phyloP scores from a whole-genome alignment of 139 green algal genomes.

The Ulvella scutata region DNA sequence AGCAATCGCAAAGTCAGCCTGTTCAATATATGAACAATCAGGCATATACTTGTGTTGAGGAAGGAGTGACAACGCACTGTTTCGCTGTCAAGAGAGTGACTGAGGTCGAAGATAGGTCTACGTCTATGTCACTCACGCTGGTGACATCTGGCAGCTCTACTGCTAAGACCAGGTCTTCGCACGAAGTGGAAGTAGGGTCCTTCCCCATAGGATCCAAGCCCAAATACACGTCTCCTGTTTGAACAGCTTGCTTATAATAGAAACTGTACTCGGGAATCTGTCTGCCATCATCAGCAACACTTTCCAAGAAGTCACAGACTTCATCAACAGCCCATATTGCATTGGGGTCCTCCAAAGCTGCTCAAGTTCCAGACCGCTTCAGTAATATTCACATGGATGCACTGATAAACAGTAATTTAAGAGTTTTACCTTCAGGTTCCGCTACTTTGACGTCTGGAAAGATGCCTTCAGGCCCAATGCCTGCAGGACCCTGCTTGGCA shows the following conservation, averaged over 20 bases:
- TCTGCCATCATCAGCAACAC: conserved; percentile 30
- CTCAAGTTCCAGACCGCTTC: neutral
- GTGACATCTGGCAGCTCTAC: conserved; percentile 29
- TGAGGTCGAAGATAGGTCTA: neutral
- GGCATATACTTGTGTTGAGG: neutral
- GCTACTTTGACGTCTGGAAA: conserved; percentile 26
- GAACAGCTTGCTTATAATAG: conserved; percentile 55
- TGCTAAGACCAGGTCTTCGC: conserved; percentile 42
- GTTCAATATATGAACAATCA: conserved; percentile 25
- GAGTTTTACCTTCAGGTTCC: conserved; percentile 16
- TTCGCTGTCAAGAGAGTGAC: neutral
- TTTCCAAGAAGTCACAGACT: conserved; percentile 22
- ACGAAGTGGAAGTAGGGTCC: conserved; percentile 34
- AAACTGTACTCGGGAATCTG: conserved; percentile 35
- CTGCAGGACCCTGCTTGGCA: conserved; percentile 5
- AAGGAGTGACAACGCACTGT: neutral
- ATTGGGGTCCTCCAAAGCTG: conserved; percentile 26
- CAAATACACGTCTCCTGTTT: conserved; percentile 45
- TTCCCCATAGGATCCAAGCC: conserved; percentile 39
- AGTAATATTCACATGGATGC: neutral
- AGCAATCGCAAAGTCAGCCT: neutral
- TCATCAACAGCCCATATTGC: conserved; percentile 35
- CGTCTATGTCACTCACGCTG: neutral
- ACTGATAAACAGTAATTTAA: neutral
- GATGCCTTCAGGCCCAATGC: conserved; percentile 29